Base-by-base conservation (phyloP, 805 yeast genomes). In the Zygosaccharomyces gambellarensis region DNA sequence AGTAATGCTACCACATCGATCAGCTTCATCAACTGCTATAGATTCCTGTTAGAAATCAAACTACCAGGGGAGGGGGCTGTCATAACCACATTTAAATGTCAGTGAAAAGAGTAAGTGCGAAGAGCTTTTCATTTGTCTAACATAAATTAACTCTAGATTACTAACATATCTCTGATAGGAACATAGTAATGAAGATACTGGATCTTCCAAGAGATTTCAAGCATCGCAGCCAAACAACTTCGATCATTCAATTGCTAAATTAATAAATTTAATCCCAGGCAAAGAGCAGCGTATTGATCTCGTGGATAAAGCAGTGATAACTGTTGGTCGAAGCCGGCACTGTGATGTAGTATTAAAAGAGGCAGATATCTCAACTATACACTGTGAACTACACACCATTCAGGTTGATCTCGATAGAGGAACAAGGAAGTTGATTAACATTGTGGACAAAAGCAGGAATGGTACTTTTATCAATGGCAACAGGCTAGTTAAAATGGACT, bases 381-480 rank as follows among this genome's bases (percentile, higher is more conserved):
- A 85, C 60, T 81, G 87, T 56, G 75, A 75, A 47, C 62, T 85
- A 8, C 64, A 75, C 2, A 64, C 77, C 4, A 68, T 79, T 46
- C 60, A 70, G 47, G 62, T 71, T 54, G 63, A 67, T 21, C 59
- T 68, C 2, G 69, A 67, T 32, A 71, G 70, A 17, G 53, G 48
- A 14, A 49, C 51, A 53, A 52, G 78, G 62, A 52, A 68, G 49
- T 54, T 73, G 58, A 52, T 79, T 12, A 72, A 77, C 53, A 59
- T 84, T 9, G 73, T 79, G 2, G 92, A 85, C 62, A 55, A 71
- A 29, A 71, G 75, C 44, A 53, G 86, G 2, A 85, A 85, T 61
- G 90, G 92, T 0, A 80, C 87, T 0, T 82, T 71, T 55, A 71
- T 85, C 14, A 85, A 85, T 58, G 87, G 80, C 11, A 75, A 73